A percentile compares a stretch with the other conserved stretches of the same genome.
Evolutionary conservation across 805 yeast genomes (phyloP).

Genomic region (Pichia sporocuriosa): DNA sequence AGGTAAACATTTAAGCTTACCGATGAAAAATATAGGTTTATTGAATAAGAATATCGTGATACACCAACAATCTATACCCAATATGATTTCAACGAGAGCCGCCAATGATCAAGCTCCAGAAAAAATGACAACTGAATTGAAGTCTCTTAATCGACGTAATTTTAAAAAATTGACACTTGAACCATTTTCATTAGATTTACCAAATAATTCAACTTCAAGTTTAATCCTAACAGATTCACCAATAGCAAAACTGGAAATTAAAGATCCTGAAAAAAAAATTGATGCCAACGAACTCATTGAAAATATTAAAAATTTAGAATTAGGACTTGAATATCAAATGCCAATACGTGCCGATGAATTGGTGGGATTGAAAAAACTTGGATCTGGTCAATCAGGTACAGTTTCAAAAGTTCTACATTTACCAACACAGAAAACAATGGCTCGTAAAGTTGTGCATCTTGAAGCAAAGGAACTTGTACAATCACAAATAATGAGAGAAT

Average conservation of each 20-base stretch:
- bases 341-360: constrained; percentile 59
- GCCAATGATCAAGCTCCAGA: constrained; percentile 6
- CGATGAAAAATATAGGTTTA: background rate
- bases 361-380: constrained; percentile 68
- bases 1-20: background rate
- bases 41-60: constrained; percentile 6
- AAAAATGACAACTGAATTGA: constrained; percentile 18
- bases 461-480: constrained; percentile 75
- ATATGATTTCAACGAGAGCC: constrained; percentile 11
- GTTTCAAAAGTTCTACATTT: constrained; percentile 84
- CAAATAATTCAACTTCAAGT: background rate
- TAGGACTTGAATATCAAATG: constrained; percentile 48
- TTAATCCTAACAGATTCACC: background rate
- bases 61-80: constrained; percentile 8
- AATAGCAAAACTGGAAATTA: constrained; percentile 9
- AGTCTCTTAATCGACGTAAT: constrained; percentile 50
- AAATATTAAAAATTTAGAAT: constrained; percentile 41
- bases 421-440: constrained; percentile 85
- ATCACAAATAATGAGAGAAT: constrained; percentile 80
- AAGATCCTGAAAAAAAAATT: constrained; percentile 27
- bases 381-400: constrained; percentile 91
- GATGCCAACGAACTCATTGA: constrained; percentile 34
- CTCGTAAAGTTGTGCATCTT: constrained; percentile 79
- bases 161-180: constrained; percentile 47
- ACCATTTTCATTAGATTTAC: constrained; percentile 3